A percentile compares a stretch with the other conserved stretches of the same genome.
Conservation (phyloP, 495 filamentous ascomycete species). For the Diplogelasinospora grovesii region DNA sequence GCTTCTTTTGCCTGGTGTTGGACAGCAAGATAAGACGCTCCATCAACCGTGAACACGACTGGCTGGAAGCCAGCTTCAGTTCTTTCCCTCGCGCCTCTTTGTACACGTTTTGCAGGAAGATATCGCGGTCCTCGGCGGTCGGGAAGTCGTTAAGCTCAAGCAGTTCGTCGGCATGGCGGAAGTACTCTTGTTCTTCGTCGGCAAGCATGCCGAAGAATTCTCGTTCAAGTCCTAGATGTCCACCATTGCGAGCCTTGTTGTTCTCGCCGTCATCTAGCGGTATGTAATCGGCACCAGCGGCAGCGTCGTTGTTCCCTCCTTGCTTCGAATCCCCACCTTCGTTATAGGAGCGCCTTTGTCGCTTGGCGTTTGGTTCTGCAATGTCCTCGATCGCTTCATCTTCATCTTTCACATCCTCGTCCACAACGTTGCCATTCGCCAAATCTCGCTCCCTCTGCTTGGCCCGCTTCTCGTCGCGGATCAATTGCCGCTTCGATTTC, state of each 20-base stretch:
- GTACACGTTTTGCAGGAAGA: slow-evolving; percentile 84
- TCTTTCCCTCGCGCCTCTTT: slow-evolving; percentile 84
- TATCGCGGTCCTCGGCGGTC: slow-evolving; percentile 62
- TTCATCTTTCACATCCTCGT: too few relatives aligned
- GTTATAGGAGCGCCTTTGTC: slow-evolving; percentile 28
- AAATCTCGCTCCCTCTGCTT: slow-evolving; percentile 28
- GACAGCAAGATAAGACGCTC: slow-evolving; percentile 84
- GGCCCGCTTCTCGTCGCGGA: slow-evolving; percentile 41
- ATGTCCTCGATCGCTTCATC: too few relatives aligned
- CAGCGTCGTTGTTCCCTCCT: too few relatives aligned
- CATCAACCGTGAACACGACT: slow-evolving; percentile 89
- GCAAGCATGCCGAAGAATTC: slow-evolving; percentile 87
- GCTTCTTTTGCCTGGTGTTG: slow-evolving; percentile 72
- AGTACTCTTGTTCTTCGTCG: slow-evolving; percentile 89
- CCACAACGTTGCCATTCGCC: slow-evolving; percentile 18
- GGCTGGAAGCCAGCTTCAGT: slow-evolving; percentile 88
- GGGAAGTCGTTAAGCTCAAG: slow-evolving; percentile 83
- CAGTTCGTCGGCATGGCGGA: slow-evolving; percentile 77
- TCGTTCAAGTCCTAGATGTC: slow-evolving; percentile 27
- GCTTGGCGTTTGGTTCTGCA: slow-evolving; percentile 29
- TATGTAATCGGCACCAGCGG: slow-evolving; percentile 22
- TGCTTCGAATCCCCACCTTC: too few relatives aligned
- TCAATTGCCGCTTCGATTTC: slow-evolving; percentile 39
- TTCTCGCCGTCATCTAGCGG: slow-evolving; percentile 20
- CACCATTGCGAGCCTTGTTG: slow-evolving; percentile 14